Conservation (phyloP, 768 basidiomycete species). For the Lentinula raphanica region DNA sequence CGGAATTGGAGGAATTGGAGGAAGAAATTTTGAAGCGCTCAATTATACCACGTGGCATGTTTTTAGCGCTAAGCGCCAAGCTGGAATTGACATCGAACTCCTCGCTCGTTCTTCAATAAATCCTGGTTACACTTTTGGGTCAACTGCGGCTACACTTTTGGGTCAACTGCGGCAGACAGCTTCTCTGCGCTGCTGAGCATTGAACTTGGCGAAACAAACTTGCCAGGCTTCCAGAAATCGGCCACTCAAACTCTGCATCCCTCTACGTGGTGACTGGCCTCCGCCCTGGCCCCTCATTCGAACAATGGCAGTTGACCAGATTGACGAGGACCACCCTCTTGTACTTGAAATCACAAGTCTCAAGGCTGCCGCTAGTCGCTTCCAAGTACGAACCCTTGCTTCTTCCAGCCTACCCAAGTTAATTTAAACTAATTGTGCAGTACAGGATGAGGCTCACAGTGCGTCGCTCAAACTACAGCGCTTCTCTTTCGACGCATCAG, state of each 20-base stretch:
- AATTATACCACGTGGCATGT: neutral
- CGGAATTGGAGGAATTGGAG: neutral
- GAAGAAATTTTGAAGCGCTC: neutral
- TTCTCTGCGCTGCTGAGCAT: too few species aligned
- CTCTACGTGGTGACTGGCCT: neutral
- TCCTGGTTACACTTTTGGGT: too few species aligned
- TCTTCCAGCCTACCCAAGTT: neutral
- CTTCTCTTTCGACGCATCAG: slow-evolving; percentile 48
- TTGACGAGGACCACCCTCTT: slow-evolving; percentile 38
- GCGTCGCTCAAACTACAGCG: slow-evolving; percentile 65
- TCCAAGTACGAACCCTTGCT: slow-evolving; percentile 35
- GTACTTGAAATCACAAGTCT: slow-evolving; percentile 41
- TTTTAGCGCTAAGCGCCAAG: neutral
- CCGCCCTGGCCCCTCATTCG: neutral
- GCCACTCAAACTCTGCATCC: neutral
- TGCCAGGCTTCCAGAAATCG: neutral
- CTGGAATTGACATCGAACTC: neutral
- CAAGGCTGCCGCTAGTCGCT: slow-evolving; percentile 38
- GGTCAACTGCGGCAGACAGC: too few species aligned
- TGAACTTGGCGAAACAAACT: too few species aligned
- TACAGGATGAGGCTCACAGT: slow-evolving; percentile 64
- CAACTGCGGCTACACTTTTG: too few species aligned
- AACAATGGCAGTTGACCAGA: slow-evolving; percentile 16
- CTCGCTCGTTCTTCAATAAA: too few species aligned
- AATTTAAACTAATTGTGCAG: slow-evolving; percentile 9